Base-by-base conservation (phyloP, 805 yeast species). In the Ogataea populi-albae region DNA sequence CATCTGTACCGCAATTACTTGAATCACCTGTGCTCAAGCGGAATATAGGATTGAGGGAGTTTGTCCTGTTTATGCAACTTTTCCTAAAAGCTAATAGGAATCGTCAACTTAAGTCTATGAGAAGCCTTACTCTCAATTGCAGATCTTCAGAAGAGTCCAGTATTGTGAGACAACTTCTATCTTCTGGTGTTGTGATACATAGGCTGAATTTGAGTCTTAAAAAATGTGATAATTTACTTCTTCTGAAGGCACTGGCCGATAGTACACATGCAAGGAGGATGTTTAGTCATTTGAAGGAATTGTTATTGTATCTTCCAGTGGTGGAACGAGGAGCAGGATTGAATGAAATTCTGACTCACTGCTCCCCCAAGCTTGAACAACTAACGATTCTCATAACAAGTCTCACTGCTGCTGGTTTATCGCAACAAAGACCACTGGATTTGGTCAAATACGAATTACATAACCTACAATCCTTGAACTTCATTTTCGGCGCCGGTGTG, bases 291-390 rank as follows among this genome's bases (percentile, higher is more conserved):
- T n/a, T 49, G 7, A 26, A 38, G 23, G 49, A 45, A 22, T 37
- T 51, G 4, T 15, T 19, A 4, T 7, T 51, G 4, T 33, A 32
- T 8, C 14, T 45, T 5, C 49, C 50, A 4, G 37, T 50, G 4
- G 31, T 38, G 5, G 49, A 45, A 20, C 26, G 34, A 17, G 47
- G 50, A 3, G 27, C 40, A 7, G 55, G 48, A 8, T 10, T 50
- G 12, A 42, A 36, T 10, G 40, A 42, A 17, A 5, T 50, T 5
- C 21, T 48, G 15, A 25, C 28, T 2, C 29, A 23, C 30, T 29
- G 43, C 12, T 37, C 38, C 6, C 28, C 46, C 4, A 22, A 39
- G 11, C 29, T 48, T 14, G 22, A 17, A 8, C 41, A 35, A 5
- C 33, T 48, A 9, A 26, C 40, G 11, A 18, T 42, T 12, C 29